Evolutionary conservation across 139 green algal species (phyloP).

Genomic region (Chlamydomonas eustigma): DNA sequence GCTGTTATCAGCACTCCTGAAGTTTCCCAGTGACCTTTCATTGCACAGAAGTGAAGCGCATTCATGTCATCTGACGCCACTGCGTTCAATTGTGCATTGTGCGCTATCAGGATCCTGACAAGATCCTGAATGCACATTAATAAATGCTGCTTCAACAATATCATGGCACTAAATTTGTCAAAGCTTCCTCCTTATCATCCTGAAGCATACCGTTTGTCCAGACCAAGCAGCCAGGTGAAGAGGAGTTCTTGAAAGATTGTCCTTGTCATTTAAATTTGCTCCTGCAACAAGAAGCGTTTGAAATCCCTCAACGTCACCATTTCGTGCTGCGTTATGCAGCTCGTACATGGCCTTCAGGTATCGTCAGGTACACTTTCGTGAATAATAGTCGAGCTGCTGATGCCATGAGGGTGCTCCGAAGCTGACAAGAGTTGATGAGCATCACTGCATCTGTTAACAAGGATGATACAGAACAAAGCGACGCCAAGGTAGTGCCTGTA

Average conservation of each 20-base stretch:
- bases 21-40: conserved; percentile 57
- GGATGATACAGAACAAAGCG: too few relatives aligned
- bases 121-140: conserved; percentile 30
- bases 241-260: conserved; percentile 56
- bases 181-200: neutral
- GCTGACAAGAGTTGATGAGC: neutral
- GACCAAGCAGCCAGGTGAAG: conserved; percentile 77
- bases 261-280: conserved; percentile 30
- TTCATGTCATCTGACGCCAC: conserved; percentile 68
- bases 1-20: conserved; percentile 44
- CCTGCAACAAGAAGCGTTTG: neutral
- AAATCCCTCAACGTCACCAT: conserved; percentile 19
- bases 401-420: neutral
- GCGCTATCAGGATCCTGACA: conserved; percentile 59
- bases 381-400: neutral
- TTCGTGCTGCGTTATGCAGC: conserved; percentile 20
- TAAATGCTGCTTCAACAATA: neutral
- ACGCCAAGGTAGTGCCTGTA: neutral
- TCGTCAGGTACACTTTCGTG: neutral
- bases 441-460: neutral
- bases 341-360: neutral
- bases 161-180: neutral
- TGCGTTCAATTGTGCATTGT: conserved; percentile 29
- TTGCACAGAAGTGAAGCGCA: conserved; percentile 69
- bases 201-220: conserved; percentile 45